phyloP scores from a whole-genome alignment of 441 rosid species.

The California macrophylla region DNA sequence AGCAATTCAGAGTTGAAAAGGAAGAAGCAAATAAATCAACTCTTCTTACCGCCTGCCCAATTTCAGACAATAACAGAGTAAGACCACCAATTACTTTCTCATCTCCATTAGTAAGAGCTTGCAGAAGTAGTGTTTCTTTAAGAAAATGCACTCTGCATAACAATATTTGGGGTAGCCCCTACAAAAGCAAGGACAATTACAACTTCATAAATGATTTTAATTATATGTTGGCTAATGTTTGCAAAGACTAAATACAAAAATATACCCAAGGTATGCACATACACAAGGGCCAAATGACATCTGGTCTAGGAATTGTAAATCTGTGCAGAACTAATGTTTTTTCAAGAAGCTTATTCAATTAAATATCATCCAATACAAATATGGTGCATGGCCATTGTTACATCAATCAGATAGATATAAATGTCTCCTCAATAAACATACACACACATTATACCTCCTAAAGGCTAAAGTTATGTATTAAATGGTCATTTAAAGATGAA shows the following conservation, averaged over 20 bases:
- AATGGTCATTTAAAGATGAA: background rate
- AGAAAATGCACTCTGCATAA: slow-evolving; percentile 66
- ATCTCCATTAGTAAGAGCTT: slow-evolving; percentile 66
- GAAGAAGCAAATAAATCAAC: slow-evolving; percentile 12
- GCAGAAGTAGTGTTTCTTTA: slow-evolving; percentile 66
- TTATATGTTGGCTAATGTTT: background rate
- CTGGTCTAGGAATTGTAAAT: background rate
- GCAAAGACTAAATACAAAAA: background rate
- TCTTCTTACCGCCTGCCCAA: slow-evolving; percentile 86
- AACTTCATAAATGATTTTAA: slow-evolving; percentile 7
- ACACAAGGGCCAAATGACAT: background rate
- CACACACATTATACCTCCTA: background rate
- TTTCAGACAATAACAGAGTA: slow-evolving; percentile 81
- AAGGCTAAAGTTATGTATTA: background rate
- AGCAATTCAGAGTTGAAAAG: slow-evolving; percentile 1
- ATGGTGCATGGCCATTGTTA: background rate
- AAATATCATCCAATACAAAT: background rate
- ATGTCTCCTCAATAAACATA: background rate
- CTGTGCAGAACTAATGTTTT: background rate
- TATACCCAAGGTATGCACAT: background rate
- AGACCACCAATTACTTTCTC: slow-evolving; percentile 72
- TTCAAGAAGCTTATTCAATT: no score
- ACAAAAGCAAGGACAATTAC: slow-evolving; percentile 26
- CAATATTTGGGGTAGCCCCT: slow-evolving; percentile 88
- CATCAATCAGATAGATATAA: background rate